Evolutionary conservation across 2,329 filamentous ascomycete species (phyloP).

Genomic region (Alternaria ventricosa): DNA sequence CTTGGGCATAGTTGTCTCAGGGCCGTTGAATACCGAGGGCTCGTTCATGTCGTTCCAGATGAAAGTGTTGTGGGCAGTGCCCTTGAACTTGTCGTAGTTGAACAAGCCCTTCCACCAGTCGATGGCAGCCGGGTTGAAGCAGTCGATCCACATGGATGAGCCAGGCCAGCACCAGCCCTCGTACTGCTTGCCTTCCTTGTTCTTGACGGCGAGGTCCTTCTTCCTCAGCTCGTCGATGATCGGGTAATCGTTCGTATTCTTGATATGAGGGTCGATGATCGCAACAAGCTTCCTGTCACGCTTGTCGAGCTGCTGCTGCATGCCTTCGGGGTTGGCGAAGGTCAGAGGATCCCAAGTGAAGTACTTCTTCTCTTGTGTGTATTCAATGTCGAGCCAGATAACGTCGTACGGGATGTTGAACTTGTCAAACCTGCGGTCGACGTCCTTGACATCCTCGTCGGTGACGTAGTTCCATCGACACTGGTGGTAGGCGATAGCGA

Average conservation of each 20-base stretch:
- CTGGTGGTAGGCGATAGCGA: conserved; percentile 92
- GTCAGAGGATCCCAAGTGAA: conserved; percentile 95
- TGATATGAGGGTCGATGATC: conserved; percentile 98
- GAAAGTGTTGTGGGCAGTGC: conserved; percentile 83
- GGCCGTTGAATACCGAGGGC: conserved; percentile 97
- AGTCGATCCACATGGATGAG: conserved; percentile 94
- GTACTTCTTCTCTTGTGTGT: conserved; percentile 96
- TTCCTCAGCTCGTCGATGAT: conserved; percentile 82
- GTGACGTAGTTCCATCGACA: conserved; percentile 99
- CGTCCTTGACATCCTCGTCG: conserved; percentile 95
- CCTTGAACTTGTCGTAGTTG: conserved; percentile 86
- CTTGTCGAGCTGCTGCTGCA: conserved; percentile 85
- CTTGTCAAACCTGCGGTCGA: conserved; percentile 96
- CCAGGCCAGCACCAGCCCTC: conserved; percentile 99
- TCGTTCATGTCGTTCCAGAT: conserved; percentile 99
- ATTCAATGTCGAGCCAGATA: conserved; percentile 98
- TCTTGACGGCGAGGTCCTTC: conserved; percentile 82
- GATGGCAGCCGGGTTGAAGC: conserved; percentile 89
- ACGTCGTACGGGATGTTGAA: conserved; percentile 96
- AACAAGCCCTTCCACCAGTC: conserved; percentile 93
- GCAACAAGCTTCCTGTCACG: conserved; percentile 89
- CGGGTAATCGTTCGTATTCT: conserved; percentile 80
- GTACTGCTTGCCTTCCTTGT: conserved; percentile 87
- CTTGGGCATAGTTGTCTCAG: conserved; percentile 98
- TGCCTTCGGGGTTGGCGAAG: conserved; percentile 83